Evolutionary conservation across 2,329 filamentous ascomycete genomes (phyloP).

Genomic region (Zelopaecilomyces penicillatus): DNA sequence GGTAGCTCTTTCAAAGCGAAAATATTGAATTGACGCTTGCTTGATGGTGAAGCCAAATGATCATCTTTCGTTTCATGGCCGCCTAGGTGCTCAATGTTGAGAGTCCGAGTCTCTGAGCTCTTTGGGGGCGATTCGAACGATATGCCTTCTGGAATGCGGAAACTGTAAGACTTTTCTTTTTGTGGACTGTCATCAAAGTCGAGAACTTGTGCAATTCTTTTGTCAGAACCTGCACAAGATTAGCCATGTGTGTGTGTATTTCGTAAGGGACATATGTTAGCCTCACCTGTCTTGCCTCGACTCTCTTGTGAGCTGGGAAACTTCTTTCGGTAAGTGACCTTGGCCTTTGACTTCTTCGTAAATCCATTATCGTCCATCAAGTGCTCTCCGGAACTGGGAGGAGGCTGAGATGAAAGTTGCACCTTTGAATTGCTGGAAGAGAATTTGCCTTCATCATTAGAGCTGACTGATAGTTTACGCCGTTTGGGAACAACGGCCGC

Average conservation of each 20-base stretch:
- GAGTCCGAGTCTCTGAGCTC: not conserved
- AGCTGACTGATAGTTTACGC: slow-evolving; percentile 1
- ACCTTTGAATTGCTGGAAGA: not conserved
- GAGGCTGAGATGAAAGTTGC: not conserved
- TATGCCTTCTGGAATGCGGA: slow-evolving; percentile 1
- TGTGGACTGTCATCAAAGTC: slow-evolving; percentile 4
- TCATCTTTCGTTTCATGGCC: not conserved
- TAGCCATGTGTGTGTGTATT: too few relatives aligned
- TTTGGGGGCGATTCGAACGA: slow-evolving; percentile 2
- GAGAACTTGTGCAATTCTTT: too few relatives aligned
- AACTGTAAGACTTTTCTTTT: slow-evolving; percentile 3
- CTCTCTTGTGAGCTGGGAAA: slow-evolving; percentile 14
- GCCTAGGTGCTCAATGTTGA: not conserved
- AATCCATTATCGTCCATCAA: slow-evolving; percentile 18
- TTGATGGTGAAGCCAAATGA: not conserved
- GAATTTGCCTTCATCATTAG: slow-evolving; percentile 8
- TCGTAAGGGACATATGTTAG: not conserved
- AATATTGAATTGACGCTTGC: too few relatives aligned
- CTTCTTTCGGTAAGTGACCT: slow-evolving; percentile 18
- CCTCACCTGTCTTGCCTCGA: slow-evolving; percentile 3
- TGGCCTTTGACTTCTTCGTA: slow-evolving; percentile 11
- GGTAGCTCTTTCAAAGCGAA: too few relatives aligned
- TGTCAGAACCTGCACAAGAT: too few relatives aligned
- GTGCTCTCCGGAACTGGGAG: slow-evolving; percentile 14
- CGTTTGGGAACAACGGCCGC: slow-evolving; percentile 6